A percentile compares a stretch with the other conserved stretches of the same genome.
phyloP scores from a whole-genome alignment of 169 alveolate genomes.

The Plasmodium chabaudi region DNA sequence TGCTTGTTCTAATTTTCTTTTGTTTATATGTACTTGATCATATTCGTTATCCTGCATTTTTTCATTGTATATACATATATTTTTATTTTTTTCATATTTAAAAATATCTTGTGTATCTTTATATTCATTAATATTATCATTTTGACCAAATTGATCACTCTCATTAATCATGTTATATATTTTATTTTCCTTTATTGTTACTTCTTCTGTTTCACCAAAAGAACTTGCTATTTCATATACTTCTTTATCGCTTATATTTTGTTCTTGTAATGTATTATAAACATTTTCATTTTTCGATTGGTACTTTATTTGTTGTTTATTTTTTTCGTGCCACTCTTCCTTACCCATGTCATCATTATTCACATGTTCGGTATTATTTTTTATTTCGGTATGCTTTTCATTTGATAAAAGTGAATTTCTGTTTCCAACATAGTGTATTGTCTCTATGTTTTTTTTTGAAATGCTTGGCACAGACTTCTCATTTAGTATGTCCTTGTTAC shows the following conservation, averaged over 20 bases:
- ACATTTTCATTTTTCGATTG: neutral
- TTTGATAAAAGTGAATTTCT: slow-evolving; percentile 19
- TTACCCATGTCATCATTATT: too few species aligned
- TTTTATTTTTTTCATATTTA: neutral
- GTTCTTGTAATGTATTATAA: slow-evolving; percentile 1
- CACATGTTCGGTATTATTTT: neutral
- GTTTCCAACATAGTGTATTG: slow-evolving; percentile 15
- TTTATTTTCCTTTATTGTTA: neutral
- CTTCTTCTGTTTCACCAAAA: slow-evolving; percentile 14
- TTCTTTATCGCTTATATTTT: neutral
- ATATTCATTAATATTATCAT: neutral
- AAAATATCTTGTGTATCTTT: neutral
- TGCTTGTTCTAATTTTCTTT: too few species aligned
- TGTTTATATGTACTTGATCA: too few species aligned
- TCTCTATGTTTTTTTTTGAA: slow-evolving; percentile 12
- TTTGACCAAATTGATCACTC: neutral
- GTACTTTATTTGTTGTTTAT: neutral
- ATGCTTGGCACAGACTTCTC: neutral
- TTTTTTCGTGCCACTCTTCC: neutral
- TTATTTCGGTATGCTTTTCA: neutral
- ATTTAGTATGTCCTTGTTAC: too few species aligned
- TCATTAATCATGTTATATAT: too few species aligned
- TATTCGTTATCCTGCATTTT: neutral
- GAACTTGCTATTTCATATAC: slow-evolving; percentile 14
- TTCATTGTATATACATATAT: neutral